Conservation (phyloP, 805 yeast genomes). For the Candida coquimbonensis region DNA sequence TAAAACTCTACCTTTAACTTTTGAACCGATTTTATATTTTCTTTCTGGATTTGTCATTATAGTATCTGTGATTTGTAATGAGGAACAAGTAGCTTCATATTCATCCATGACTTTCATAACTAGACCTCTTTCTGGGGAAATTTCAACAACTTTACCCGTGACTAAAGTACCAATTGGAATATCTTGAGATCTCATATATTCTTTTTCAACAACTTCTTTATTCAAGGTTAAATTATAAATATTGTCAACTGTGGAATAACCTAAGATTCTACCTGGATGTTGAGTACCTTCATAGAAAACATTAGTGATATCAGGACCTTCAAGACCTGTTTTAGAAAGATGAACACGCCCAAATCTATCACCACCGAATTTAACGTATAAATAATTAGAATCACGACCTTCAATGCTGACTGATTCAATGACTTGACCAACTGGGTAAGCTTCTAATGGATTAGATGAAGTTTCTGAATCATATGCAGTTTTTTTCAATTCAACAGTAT, state of each 20-base stretch:
- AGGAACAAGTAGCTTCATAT: slow-evolving; percentile 70
- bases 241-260: slow-evolving; percentile 61
- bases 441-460: slow-evolving; percentile 40
- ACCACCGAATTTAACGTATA: slow-evolving; percentile 52
- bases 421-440: slow-evolving; percentile 72
- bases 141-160: slow-evolving; percentile 45
- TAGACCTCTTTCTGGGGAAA: slow-evolving; percentile 57
- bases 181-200: slow-evolving; percentile 63
- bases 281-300: slow-evolving; percentile 56
- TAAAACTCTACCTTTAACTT: slow-evolving; percentile 69
- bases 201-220: slow-evolving; percentile 52
- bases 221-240: slow-evolving; percentile 63
- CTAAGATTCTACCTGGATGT: slow-evolving; percentile 72
- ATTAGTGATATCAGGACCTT: slow-evolving; percentile 33
- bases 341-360: slow-evolving; percentile 68
- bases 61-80: slow-evolving; percentile 75
- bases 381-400: slow-evolving; percentile 50
- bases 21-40: slow-evolving; percentile 79
- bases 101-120: slow-evolving; percentile 56
- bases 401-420: slow-evolving; percentile 51
- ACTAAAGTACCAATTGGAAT: slow-evolving; percentile 69
- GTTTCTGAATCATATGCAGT: slow-evolving; percentile 16
- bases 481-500: slow-evolving; percentile 33
- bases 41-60: slow-evolving; percentile 85
- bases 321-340: slow-evolving; percentile 54